Base-by-base conservation (phyloP, 164 flowering plant genomes). In the Amborella trichopoda region DNA sequence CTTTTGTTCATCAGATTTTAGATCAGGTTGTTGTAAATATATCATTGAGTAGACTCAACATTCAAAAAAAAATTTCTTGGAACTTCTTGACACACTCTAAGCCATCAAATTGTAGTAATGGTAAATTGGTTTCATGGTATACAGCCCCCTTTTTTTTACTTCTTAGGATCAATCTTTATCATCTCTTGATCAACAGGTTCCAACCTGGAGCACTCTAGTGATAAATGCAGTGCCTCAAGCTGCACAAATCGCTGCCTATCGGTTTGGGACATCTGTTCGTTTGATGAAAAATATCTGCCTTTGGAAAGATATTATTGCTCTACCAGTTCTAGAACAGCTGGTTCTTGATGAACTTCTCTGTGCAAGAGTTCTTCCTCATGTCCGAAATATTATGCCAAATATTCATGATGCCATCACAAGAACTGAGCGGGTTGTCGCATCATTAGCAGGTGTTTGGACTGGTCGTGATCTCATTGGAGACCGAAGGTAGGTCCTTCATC, bases 341-440 rank as follows among this genome's bases (percentile, higher is more conserved):
- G 99, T 77, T 46, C 74, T 93, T 46, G 96, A 82, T 55, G 80
- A 79, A 36, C 94, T 93, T 52, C 53, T 93, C 47, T 26, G 58
- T 48, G 78, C 75, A 25, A 85, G 88, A 61, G 48, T 88, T 58
- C 78, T 93, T 32, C 99, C 96, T 59, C 99, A 93, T 44, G 52
- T 88, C 27, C 65, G 68, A 48, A 79, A 70, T 64, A 75, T 88
- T 25, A 57, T 60, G 17, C 49, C 88, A 24, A 74, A 84, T 63
- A 50, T 83, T 49, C 89, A 84, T 66, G 99, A 93, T 72, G 96
- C 99, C 2, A 48, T 93, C 24, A 74, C 76, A 8, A 70, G 94
- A 63, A 77, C 89, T 18, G 96, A 88, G 57, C 77, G 96, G 67
- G 58, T 85, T 24, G 49, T 85, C 58, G 77, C 78, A 49, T 77